Evolutionary conservation across 139 green algal species (phyloP), one percentile per base, ranked within the genome.

Genomic region (Limnomonas spitsbergensis): DNA sequence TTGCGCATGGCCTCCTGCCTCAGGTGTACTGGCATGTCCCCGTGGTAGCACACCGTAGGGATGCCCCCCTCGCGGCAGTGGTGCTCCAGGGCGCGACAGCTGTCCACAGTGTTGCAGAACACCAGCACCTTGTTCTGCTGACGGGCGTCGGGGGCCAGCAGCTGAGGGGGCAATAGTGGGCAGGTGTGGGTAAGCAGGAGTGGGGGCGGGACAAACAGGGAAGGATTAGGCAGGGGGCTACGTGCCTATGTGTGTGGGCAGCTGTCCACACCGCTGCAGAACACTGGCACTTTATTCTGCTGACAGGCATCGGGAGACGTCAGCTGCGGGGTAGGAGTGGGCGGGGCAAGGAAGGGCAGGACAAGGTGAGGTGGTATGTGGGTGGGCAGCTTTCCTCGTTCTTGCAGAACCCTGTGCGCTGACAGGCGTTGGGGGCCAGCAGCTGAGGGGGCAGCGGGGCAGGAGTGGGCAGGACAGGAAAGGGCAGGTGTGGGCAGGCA

Each of bases 71-170:
- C 96, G 0, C 37, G 24, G 38, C 94, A 86, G 70, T 80, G 79
- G 85, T 98, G 91, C 84, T 98, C 95, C 38, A 94, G 92, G 1
- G 94, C 95, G 14, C 92, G 78, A 82, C 90, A 96, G 83, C 81
- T 91, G 88, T 93, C 87, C 40, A 97, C 40, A 2, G 93, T 98
- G 91, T 98, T 98, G 90, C 91, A 97, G 84, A 99, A 99, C 32
- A 99, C 87, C 84, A 99, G 80, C 69, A 84, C 67, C 67, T 83
- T 84, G 38, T 77, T 71, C 7, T 47, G 1, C 24, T 73, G 78
- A 1, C 38, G 27, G 4, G 68, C 29, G 73, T 92, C 85, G 0
- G 84, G 71, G 31, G 79, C 71, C 29, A 94, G 75, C 34, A 91
- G 70, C 88, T 93, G 83, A 37, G 40, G 47, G 27, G n/a, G n/a